phyloP scores from a whole-genome alignment of 371 early-diverging fungal genomes.

The Mucor sp. region DNA sequence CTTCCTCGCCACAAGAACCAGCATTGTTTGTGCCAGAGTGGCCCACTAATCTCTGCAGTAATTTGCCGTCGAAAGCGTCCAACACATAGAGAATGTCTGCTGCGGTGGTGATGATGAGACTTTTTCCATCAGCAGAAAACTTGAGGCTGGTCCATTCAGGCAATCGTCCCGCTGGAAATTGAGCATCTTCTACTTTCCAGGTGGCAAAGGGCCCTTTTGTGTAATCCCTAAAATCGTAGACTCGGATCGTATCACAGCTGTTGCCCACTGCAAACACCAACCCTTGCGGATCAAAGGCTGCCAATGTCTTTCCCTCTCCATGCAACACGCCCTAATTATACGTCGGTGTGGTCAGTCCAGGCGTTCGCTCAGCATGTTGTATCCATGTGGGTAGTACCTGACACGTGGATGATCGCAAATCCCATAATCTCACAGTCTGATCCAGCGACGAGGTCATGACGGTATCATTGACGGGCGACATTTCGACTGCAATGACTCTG shows the following conservation, averaged over 20 bases:
- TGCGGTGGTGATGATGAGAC: constrained; percentile 72
- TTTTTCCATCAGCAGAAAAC: constrained; percentile 77
- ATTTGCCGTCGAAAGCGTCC: constrained; percentile 66
- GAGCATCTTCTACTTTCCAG: constrained; percentile 45
- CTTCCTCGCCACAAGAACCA: constrained; percentile 53
- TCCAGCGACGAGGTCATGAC: constrained; percentile 76
- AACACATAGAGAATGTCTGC: constrained; percentile 67
- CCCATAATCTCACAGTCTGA: constrained; percentile 81
- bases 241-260: constrained; percentile 39
- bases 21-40: constrained; percentile 36
- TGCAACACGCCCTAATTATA: constrained; percentile 48
- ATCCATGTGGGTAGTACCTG: constrained; percentile 46
- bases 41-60: constrained; percentile 57
- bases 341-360: not conserved
- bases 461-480: constrained; percentile 79
- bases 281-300: constrained; percentile 83
- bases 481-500: constrained; percentile 75
- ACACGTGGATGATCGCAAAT: constrained; percentile 65
- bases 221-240: constrained; percentile 75
- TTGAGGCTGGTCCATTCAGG: constrained; percentile 66
- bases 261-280: constrained; percentile 75
- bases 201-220: constrained; percentile 34
- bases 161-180: constrained; percentile 20
- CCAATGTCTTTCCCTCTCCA: constrained; percentile 55
- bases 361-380: not conserved